Conservation (phyloP, 1,284 basidiomycete genomes). For the Gymnopus androsaceus region DNA sequence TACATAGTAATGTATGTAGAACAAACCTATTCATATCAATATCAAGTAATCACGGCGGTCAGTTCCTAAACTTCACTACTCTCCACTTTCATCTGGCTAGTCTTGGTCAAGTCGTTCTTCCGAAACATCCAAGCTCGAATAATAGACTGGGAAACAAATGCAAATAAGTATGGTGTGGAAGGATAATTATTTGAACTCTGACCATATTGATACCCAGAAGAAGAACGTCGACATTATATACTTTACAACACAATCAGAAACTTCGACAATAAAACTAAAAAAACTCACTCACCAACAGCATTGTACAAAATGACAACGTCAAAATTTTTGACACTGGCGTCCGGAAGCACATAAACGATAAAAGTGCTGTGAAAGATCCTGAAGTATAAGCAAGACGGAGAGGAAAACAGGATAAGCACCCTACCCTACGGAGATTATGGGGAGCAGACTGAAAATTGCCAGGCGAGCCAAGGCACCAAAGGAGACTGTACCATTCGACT, state of each 20-base stretch:
- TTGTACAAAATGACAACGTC: background rate
- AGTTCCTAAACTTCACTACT: no score
- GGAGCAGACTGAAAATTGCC: background rate
- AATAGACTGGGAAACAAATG: background rate
- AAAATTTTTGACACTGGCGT: background rate
- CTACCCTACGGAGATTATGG: conserved; percentile 1
- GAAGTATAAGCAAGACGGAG: background rate
- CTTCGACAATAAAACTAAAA: background rate
- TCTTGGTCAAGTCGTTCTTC: background rate
- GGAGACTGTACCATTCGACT: background rate
- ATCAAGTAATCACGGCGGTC: no score
- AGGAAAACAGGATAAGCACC: no score
- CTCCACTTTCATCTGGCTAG: background rate
- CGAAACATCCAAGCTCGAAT: conserved; percentile 4
- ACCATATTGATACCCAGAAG: conserved; percentile 4
- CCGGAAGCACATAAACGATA: background rate
- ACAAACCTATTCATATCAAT: no score
- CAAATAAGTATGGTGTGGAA: background rate
- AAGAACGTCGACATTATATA: background rate
- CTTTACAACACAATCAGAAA: background rate
- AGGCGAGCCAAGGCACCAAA: background rate
- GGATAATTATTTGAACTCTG: background rate
- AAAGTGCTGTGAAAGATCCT: background rate
- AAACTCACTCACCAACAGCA: background rate
- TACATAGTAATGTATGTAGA: no score